A percentile compares a stretch with the other conserved stretches of the same genome.
Evolutionary conservation across 208 protist genomes (phyloP).

Genomic region (Crithidia bombi): DNA sequence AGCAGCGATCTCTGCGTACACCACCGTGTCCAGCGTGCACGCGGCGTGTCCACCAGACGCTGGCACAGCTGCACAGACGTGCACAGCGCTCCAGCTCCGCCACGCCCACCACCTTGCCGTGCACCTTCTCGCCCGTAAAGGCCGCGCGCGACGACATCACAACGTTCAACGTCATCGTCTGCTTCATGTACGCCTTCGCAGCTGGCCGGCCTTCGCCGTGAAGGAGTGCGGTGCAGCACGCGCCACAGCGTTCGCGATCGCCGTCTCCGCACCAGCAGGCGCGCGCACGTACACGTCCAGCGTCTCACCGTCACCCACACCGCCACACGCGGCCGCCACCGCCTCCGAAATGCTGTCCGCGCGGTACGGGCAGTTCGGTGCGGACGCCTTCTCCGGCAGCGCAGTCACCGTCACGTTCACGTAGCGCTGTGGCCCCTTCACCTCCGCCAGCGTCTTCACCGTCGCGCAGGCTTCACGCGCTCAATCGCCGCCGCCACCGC

Average conservation of each 20-base stretch:
- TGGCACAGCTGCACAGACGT: conserved; percentile 79
- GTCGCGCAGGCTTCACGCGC: conserved; percentile 38
- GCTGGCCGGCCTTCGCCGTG: conserved; percentile 50
- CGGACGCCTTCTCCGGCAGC: conserved; percentile 56
- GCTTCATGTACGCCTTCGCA: conserved; percentile 35
- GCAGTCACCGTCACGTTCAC: conserved; percentile 46
- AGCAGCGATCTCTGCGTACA: conserved; percentile 69
- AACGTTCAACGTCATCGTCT: conserved; percentile 40
- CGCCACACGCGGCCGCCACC: conserved; percentile 35
- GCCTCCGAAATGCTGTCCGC: conserved; percentile 54
- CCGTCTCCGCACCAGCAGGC: conserved; percentile 40
- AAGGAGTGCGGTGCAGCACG: conserved; percentile 53
- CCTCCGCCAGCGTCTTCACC: conserved; percentile 35
- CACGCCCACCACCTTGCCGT: conserved; percentile 22
- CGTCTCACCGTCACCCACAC: conserved; percentile 24
- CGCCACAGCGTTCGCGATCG: conserved; percentile 57
- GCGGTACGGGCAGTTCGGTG: conserved; percentile 73
- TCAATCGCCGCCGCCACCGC: conserved; percentile 60
- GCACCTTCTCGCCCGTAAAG: conserved; percentile 42
- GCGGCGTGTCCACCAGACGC: conserved; percentile 86
- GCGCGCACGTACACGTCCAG: conserved; percentile 64
- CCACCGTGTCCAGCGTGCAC: conserved; percentile 71
- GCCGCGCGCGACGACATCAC: conserved; percentile 51
- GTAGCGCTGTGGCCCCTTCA: conserved; percentile 29
- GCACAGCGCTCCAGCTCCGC: conserved; percentile 60